These are phyloP conservation scores for Dioscorea alata DNA, from an alignment of 106 monocot genomes.

Conservation along the genomic window DNA sequence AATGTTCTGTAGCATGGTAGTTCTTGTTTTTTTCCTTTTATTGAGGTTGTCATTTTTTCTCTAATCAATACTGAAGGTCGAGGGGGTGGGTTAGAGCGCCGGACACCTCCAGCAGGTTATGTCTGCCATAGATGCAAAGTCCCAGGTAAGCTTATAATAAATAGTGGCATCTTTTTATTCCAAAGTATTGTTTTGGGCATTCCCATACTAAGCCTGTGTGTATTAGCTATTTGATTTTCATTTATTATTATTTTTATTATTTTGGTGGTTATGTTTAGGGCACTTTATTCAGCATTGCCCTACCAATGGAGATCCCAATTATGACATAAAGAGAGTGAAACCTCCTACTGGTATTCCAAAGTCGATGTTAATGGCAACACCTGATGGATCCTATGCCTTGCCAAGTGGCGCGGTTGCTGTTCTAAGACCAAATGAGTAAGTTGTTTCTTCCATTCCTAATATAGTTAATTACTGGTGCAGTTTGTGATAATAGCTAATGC, in stretches of 20 bases:
- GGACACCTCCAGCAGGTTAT: conserved; percentile 87
- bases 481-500: background rate
- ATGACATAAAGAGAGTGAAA: conserved; percentile 67
- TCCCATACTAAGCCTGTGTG: no score
- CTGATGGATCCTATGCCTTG: conserved; percentile 94
- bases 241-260: no score
- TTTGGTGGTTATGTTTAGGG: conserved; percentile 29
- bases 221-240: background rate
- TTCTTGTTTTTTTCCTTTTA: background rate
- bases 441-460: background rate
- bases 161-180: no score
- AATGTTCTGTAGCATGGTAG: background rate
- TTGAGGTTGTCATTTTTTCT: background rate
- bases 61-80: conserved; percentile 1
- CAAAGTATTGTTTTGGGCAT: no score
- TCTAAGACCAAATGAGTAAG: conserved; percentile 93
- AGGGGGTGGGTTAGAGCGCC: conserved; percentile 59
- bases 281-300: conserved; percentile 95
- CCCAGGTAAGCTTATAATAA: conserved; percentile 39
- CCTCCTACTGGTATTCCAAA: conserved; percentile 93
- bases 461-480: no score
- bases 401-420: conserved; percentile 97
- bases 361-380: conserved; percentile 84
- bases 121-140: conserved; percentile 97
- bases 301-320: conserved; percentile 84